These are phyloP conservation scores for Diatrype stigma DNA, from an alignment of 2,329 filamentous ascomycete species.

Conservation along the genomic window DNA sequence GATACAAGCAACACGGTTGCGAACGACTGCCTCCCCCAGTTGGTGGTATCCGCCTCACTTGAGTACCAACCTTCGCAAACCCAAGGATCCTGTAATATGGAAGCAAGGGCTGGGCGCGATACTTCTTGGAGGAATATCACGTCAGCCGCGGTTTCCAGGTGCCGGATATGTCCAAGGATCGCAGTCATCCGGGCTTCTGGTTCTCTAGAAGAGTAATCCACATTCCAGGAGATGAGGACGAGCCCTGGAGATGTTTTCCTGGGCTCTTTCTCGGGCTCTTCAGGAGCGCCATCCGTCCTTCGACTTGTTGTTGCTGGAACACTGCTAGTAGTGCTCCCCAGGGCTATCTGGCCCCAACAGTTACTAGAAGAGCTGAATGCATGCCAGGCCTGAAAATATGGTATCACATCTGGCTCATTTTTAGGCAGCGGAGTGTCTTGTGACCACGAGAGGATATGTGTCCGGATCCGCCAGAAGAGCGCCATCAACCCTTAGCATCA, in stretches of 20 bases:
- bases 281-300: not conserved
- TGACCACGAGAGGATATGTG: not conserved
- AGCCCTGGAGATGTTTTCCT: not conserved
- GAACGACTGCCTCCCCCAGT: slow-evolving; percentile 20
- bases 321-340: not conserved
- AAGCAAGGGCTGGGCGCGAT: slow-evolving; percentile 15
- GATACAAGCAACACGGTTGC: slow-evolving; percentile 25
- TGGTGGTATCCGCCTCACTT: slow-evolving; percentile 22
- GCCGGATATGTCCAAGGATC: slow-evolving; percentile 23
- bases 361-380: not conserved
- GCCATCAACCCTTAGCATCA: too few species aligned
- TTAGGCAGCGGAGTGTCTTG: not conserved
- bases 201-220: slow-evolving; percentile 17
- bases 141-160: slow-evolving; percentile 12
- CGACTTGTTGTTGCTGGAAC: not conserved
- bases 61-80: slow-evolving; percentile 27
- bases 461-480: not conserved
- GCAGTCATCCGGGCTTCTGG: slow-evolving; percentile 18
- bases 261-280: too few species aligned
- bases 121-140: slow-evolving; percentile 35
- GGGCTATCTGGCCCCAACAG: not conserved
- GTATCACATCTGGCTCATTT: not conserved
- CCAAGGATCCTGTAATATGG: slow-evolving; percentile 20
- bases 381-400: not conserved
- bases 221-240: slow-evolving; percentile 29